Evolutionary conservation across 1,139 yeast species (phyloP).

Genomic region (Candida smagusa): DNA sequence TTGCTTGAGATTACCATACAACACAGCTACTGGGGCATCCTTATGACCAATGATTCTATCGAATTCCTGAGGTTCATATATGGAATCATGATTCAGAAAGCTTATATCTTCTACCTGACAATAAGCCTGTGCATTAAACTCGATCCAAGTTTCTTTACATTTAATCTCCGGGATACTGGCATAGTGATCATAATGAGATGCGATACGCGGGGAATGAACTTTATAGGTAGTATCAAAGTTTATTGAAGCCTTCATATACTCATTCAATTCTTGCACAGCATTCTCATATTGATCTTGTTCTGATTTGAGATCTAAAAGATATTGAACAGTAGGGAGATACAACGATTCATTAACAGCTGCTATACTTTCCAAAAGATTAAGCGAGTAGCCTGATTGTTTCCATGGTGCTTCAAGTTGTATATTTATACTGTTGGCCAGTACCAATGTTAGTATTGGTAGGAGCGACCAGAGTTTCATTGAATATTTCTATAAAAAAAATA

Average conservation of each 20-base stretch:
- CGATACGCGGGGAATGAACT: slow-evolving; percentile 57
- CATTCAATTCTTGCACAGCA: not conserved
- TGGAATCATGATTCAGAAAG: too few species aligned
- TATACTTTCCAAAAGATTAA: slow-evolving; percentile 55
- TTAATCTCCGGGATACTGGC: slow-evolving; percentile 19
- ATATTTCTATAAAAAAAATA: not conserved
- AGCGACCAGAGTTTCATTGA: not conserved
- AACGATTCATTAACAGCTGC: slow-evolving; percentile 47
- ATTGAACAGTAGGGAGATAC: slow-evolving; percentile 42
- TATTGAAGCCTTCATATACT: slow-evolving; percentile 14
- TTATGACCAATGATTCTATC: slow-evolving; percentile 60
- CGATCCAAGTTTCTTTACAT: not conserved
- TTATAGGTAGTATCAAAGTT: slow-evolving; percentile 54
- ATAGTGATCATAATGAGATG: slow-evolving; percentile 60
- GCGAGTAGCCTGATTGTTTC: slow-evolving; percentile 38
- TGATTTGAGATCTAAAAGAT: too few species aligned
- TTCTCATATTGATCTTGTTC: not conserved
- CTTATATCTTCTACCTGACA: not conserved
- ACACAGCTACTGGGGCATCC: slow-evolving; percentile 38
- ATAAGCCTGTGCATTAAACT: not conserved
- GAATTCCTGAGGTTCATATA: slow-evolving; percentile 31
- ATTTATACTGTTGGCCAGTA: slow-evolving; percentile 4
- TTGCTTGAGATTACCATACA: slow-evolving; percentile 54
- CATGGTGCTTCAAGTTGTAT: slow-evolving; percentile 24
- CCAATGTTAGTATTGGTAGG: not conserved